Evolutionary conservation across 139 green algal genomes (phyloP).

Genomic region (Coelastrella sp.): DNA sequence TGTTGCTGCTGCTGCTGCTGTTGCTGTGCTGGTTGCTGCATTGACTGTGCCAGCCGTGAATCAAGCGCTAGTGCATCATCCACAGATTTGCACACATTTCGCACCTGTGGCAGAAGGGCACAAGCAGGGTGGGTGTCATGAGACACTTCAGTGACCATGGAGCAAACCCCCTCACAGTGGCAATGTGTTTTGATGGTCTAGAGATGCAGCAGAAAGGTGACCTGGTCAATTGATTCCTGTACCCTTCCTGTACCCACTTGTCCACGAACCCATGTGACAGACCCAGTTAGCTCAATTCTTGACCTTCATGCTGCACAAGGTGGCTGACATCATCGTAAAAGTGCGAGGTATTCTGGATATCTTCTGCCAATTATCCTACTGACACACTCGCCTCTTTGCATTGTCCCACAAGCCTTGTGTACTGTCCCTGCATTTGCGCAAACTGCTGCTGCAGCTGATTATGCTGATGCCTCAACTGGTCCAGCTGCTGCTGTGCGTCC

Average conservation of each 20-base stretch:
- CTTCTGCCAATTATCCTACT: neutral
- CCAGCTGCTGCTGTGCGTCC: slow-evolving; percentile 25
- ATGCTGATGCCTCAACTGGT: neutral
- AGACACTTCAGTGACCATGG: no score
- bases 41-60: neutral
- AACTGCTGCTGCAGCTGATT: slow-evolving; percentile 2
- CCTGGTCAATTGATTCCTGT: no score
- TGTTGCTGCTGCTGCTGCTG: neutral
- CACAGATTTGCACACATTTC: slow-evolving; percentile 19
- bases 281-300: no score
- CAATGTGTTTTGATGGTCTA: no score
- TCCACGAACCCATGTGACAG: no score
- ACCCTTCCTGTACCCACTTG: no score
- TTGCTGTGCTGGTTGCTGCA: neutral
- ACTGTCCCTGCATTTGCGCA: slow-evolving; percentile 10
- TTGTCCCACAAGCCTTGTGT: slow-evolving; percentile 1
- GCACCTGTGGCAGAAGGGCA: slow-evolving; percentile 12
- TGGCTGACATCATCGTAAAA: no score
- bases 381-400: slow-evolving; percentile 19
- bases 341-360: neutral
- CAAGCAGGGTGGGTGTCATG: no score
- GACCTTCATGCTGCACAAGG: no score
- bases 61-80: slow-evolving; percentile 26
- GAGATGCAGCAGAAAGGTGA: no score
- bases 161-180: no score